These are phyloP conservation scores for Colletotrichum lentis DNA, from an alignment of 2,329 filamentous ascomycete species.

Conservation along the genomic window DNA sequence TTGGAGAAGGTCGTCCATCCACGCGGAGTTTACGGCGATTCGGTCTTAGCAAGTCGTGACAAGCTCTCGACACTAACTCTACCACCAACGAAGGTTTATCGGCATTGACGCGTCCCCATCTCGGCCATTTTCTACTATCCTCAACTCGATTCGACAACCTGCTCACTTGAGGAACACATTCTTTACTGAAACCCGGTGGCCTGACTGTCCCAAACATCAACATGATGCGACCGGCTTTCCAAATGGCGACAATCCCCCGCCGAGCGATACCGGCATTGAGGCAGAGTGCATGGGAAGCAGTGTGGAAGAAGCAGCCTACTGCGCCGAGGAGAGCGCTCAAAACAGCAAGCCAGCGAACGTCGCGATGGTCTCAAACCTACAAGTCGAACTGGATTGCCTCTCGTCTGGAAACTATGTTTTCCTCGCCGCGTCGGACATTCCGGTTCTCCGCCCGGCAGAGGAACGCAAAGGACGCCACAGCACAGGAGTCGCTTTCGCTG, in stretches of 20 bases:
- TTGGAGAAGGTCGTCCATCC: conserved; percentile 12
- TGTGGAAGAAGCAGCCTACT: conserved; percentile 30
- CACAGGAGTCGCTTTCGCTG: conserved; percentile 58
- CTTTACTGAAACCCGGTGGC: background rate
- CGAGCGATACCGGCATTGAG: conserved; percentile 25
- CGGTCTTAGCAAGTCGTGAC: conserved; percentile 22
- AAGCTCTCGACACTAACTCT: conserved; percentile 16
- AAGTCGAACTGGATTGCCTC: conserved; percentile 27
- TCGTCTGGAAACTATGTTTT: conserved; percentile 25
- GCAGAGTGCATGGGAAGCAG: conserved; percentile 25
- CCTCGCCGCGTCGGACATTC: conserved; percentile 31
- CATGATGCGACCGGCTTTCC: conserved; percentile 34
- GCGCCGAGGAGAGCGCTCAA: conserved; percentile 15
- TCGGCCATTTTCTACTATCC: background rate
- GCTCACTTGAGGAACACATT: background rate
- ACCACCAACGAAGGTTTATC: conserved; percentile 6
- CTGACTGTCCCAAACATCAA: conserved; percentile 4
- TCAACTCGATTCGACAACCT: conserved; percentile 12
- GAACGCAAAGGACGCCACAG: conserved; percentile 4
- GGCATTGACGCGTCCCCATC: conserved; percentile 9
- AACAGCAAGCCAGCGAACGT: conserved; percentile 8
- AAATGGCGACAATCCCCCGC: conserved; percentile 24
- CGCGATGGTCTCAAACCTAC: conserved; percentile 17
- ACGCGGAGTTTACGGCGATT: conserved; percentile 31
- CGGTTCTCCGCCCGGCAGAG: conserved; percentile 35